Base-by-base conservation (phyloP, 352 stramenopile genomes). In the Elongisporangium anandrum region DNA sequence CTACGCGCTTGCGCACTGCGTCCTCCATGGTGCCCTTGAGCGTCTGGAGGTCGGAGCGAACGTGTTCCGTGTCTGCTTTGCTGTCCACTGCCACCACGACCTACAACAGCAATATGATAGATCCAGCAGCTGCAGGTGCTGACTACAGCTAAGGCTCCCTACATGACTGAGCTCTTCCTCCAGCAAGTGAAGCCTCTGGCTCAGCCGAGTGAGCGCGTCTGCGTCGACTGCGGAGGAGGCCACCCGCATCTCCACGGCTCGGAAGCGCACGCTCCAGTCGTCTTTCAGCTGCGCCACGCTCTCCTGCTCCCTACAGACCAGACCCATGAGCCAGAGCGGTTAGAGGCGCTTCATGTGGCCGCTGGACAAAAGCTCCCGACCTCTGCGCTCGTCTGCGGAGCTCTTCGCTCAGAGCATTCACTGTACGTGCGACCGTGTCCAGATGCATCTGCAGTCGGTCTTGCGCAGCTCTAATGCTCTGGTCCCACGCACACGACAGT, bases 141-240 rank as follows among this genome's bases (percentile, higher is more conserved):
- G 13, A 20, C 13, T 49, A 50, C 24, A 49, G 15, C 17, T 15
- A 38, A 13, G 16, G 10, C 3, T 19, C 13, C 69, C 0, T 38
- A 89, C 64, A 45, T 81, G 68, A 4, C 63, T 67, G 47, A 89
- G 66, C 59, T 89, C 77, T 55, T 87, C 77, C 65, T 89, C 79
- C 4, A 89, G 13, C 17, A 89, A 59, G 49, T 56, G 60, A 21
- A 87, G 56, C 21, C 75, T 65, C 16, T 63, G 65, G 54, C 82
- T 64, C n/a, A 72, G 23, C 22, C 70, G 75, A 7, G 29, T 13
- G 7, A 78, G 19, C 4, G n/a, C 22, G 39, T 52, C 41, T 61
- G 41, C 56, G 47, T 13, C 34, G 4, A 45, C 34, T 12, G 34
- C 34, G 17, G 34, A 45, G 34, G 34, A 45, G 2, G 34, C 34